Base-by-base conservation (phyloP, 2,329 filamentous ascomycete species). In the Exophiala xenobiotica region DNA sequence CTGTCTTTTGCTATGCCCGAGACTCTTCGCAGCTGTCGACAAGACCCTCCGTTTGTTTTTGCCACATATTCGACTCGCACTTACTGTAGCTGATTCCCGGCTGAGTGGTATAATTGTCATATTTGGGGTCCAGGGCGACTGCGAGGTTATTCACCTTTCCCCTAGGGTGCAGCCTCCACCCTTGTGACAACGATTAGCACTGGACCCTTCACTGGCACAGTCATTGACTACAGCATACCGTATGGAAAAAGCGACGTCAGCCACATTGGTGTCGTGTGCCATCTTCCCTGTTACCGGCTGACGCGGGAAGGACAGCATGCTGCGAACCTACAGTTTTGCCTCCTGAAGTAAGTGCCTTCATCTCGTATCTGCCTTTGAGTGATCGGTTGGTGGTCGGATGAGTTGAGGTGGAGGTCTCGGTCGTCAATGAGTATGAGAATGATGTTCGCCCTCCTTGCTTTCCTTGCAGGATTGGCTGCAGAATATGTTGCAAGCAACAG, bases 111-210 rank as follows among this genome's bases (percentile, higher is more conserved):
- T 72, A 72, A 0, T 12, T 23, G 51, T 72, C 67, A 19, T 64
- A 69, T 2, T 53, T 18, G 4, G 43, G 7, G 8, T 60, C 23
- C 16, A 72, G 31, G 2, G 69, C 67, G 40, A 69, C 66, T 0
- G 40, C 49, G 1, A 72, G 59, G 12, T 51, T 65, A 1, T 38
- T 31, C 0, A 72, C 67, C 0, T 54, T 41, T 1, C 64, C 62
- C 3, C 58, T 51, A 0, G 65, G 64, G 16, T 72, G 70, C 1
- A 72, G 56, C 1, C 63, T 58, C n/a, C 61, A 46, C 70, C 70
- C 26, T 29, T 2, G 26, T 2, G 26, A 29, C 26, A n/a, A n/a
- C n/a, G n/a, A n/a, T n/a, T n/a, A n/a, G n/a, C n/a, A n/a, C n/a
- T n/a, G n/a, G n/a, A n/a, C n/a, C n/a, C n/a, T n/a, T n/a, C n/a